phyloP scores from a whole-genome alignment of 2,329 filamentous ascomycete genomes.

The Herpomyces periplanetae region DNA sequence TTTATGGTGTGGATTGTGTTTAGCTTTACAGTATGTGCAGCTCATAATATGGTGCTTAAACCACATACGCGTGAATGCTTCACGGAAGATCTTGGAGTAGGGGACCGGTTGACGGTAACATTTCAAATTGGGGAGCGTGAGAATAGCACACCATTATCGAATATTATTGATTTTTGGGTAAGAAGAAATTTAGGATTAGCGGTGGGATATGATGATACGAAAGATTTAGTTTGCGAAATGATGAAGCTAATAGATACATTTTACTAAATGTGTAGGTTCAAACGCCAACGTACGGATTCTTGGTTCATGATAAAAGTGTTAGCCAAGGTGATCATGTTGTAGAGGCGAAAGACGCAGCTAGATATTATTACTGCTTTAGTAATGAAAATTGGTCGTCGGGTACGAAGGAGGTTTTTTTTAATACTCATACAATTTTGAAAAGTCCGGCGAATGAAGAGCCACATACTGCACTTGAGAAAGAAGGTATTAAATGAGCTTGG shows the following conservation, averaged over 20 bases:
- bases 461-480: conserved; percentile 53
- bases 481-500: too few relatives aligned
- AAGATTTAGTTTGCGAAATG: conserved; percentile 3
- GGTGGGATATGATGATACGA: conserved; percentile 1
- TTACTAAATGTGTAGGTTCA: conserved; percentile 17
- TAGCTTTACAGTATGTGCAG: too few relatives aligned
- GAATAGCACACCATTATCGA: conserved; percentile 66
- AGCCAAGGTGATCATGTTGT: conserved; percentile 83
- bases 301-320: conserved; percentile 37
- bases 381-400: conserved; percentile 92
- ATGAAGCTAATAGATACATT: conserved; percentile 7
- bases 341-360: conserved; percentile 43
- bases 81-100: conserved; percentile 59
- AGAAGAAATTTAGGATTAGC: conserved; percentile 5
- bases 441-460: conserved; percentile 53
- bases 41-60: conserved; percentile 82
- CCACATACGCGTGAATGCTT: conserved; percentile 90
- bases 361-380: conserved; percentile 89
- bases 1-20: too few relatives aligned
- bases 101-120: conserved; percentile 92
- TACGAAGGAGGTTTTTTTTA: conserved; percentile 94
- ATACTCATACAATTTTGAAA: conserved; percentile 93
- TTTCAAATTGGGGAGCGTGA: conserved; percentile 93
- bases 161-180: conserved; percentile 97
- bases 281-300: conserved; percentile 32